A percentile compares a stretch with the other conserved stretches of the same genome.
Evolutionary conservation across 805 yeast species (phyloP).

Genomic region (Kazachstania psychrophila): DNA sequence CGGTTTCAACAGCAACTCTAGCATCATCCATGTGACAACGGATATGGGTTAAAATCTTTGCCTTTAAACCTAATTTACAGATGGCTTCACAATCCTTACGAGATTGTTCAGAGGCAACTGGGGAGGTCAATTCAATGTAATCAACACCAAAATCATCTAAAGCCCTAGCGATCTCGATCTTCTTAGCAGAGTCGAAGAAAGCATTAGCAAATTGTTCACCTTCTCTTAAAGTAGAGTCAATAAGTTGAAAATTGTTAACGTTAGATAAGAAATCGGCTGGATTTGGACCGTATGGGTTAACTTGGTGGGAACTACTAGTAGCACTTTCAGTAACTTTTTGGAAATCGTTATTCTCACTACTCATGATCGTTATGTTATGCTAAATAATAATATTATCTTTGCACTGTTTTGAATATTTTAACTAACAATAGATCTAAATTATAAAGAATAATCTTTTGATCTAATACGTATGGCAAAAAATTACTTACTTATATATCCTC

Average conservation of each 20-base stretch:
- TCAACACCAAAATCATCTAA: conserved; percentile 97
- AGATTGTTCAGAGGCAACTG: conserved; percentile 94
- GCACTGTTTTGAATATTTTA: too few relatives aligned
- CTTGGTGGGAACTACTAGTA: conserved; percentile 7
- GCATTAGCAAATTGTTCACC: conserved; percentile 99
- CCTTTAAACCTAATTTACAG: conserved; percentile 94
- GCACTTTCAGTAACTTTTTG: conserved; percentile 13
- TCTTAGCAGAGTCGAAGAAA: conserved; percentile 87
- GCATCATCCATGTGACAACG: conserved; percentile 99
- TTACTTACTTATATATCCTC: too few relatives aligned
- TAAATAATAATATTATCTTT: too few relatives aligned
- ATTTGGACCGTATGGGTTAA: conserved; percentile 90
- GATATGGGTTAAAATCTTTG: conserved; percentile 92
- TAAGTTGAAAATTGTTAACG: conserved; percentile 78
- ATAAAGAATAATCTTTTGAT: too few relatives aligned
- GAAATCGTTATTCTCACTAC: conserved; percentile 7
- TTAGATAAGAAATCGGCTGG: conserved; percentile 88
- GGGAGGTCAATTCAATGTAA: conserved; percentile 96
- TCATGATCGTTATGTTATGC: conserved; percentile 1
- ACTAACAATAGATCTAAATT: too few relatives aligned
- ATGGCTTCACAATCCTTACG: conserved; percentile 94
- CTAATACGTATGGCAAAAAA: too few relatives aligned
- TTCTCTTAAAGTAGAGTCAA: conserved; percentile 93
- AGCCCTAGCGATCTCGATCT: conserved; percentile 94
- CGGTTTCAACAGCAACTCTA: conserved; percentile 90